A percentile compares a stretch with the other conserved stretches of the same genome.
Conservation (phyloP, 306 rosid species). For the Comarum palustre region DNA sequence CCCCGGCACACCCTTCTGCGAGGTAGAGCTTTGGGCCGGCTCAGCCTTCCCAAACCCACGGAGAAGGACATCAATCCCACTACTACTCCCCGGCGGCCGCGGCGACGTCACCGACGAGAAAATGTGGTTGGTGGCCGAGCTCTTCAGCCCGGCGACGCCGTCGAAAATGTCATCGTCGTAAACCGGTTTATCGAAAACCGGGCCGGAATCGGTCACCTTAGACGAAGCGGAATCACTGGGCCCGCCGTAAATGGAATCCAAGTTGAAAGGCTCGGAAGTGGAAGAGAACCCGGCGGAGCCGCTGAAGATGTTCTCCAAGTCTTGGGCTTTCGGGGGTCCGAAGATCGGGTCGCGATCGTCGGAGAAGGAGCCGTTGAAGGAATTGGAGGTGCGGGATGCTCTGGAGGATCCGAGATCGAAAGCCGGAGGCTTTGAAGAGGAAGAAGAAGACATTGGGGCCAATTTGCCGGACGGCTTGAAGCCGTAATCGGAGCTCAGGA, state of each 20-base stretch:
- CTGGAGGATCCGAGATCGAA: slow-evolving; percentile 65
- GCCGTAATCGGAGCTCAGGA: slow-evolving; percentile 64
- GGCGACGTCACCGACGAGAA: slow-evolving; percentile 52
- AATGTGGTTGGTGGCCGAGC: slow-evolving; percentile 49
- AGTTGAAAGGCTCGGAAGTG: slow-evolving; percentile 52
- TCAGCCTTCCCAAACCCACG: slow-evolving; percentile 75
- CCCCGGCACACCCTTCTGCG: slow-evolving; percentile 41
- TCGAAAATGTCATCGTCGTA: slow-evolving; percentile 85
- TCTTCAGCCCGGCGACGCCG: slow-evolving; percentile 81
- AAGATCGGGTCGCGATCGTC: slow-evolving; percentile 52
- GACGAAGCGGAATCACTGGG: slow-evolving; percentile 32
- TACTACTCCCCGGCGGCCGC: slow-evolving; percentile 32
- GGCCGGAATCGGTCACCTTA: slow-evolving; percentile 43
- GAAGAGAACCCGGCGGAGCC: slow-evolving; percentile 32
- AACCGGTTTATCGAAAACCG: slow-evolving; percentile 72
- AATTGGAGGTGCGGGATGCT: slow-evolving; percentile 46
- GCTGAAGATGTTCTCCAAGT: slow-evolving; percentile 52
- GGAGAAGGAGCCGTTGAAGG: slow-evolving; percentile 36
- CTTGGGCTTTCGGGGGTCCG: slow-evolving; percentile 46
- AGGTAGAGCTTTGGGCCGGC: slow-evolving; percentile 37
- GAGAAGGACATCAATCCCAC: slow-evolving; percentile 76
- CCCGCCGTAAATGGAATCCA: slow-evolving; percentile 54
- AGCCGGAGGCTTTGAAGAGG: slow-evolving; percentile 34
- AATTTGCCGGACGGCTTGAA: slow-evolving; percentile 78
- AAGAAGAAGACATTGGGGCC: slow-evolving; percentile 70